Conservation (phyloP, 2,329 filamentous ascomycete genomes). For the Helminthosporium solani region DNA sequence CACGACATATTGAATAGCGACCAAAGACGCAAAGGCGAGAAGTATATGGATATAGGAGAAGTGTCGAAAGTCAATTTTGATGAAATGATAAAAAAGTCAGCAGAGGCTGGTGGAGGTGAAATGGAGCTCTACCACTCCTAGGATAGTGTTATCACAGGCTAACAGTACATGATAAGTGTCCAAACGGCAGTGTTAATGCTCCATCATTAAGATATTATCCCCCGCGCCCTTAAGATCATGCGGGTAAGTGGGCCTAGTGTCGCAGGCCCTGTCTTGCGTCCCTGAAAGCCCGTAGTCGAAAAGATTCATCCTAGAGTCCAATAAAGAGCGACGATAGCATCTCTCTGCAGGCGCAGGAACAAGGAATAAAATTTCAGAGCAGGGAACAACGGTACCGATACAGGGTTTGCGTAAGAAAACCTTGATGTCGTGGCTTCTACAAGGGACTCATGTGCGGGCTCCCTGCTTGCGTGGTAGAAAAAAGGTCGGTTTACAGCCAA, state of each 20-base stretch:
- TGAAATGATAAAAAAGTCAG: not conserved
- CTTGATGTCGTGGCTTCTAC: conserved; percentile 13
- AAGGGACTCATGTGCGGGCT: too few species aligned
- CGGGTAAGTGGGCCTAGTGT: conserved; percentile 21
- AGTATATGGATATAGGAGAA: too few species aligned
- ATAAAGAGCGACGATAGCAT: conserved; percentile 8
- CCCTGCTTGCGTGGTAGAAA: too few species aligned
- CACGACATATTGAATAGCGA: conserved; percentile 26
- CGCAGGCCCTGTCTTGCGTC: conserved; percentile 16
- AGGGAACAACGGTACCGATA: conserved; percentile 1
- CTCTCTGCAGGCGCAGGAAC: not conserved
- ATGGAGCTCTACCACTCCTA: not conserved
- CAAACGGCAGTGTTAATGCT: conserved; percentile 10
- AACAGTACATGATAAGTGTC: conserved; percentile 18
- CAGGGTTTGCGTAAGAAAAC: conserved; percentile 6
- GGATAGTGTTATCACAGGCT: not conserved
- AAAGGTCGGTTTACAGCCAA: too few species aligned
- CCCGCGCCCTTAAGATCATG: conserved; percentile 15
- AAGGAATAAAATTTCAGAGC: conserved; percentile 1
- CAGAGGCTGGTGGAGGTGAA: not conserved
- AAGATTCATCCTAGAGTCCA: conserved; percentile 13
- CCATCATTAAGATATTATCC: conserved; percentile 19
- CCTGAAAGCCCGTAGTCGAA: conserved; percentile 13
- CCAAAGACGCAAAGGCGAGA: not conserved
- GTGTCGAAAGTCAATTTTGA: not conserved